phyloP scores from a whole-genome alignment of 169 alveolate species.

The Neospora caninum region DNA sequence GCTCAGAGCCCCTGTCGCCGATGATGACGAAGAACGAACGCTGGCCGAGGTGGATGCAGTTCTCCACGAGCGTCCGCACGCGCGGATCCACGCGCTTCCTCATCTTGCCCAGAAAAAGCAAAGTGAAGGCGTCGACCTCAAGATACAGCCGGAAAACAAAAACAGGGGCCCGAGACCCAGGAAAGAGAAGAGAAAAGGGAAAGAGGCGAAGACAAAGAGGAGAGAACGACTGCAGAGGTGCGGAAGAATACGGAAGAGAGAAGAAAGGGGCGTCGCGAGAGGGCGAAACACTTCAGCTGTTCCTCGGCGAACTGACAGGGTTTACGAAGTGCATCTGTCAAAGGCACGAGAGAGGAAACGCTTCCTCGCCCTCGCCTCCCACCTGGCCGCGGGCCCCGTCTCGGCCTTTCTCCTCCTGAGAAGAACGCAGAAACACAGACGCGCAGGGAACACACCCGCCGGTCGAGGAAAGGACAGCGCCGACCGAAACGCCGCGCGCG shows the following conservation, averaged over 20 bases:
- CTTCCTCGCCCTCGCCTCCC: no score
- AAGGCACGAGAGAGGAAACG: no score
- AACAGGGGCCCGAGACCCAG: neutral
- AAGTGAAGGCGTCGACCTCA: no score
- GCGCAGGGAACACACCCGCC: no score
- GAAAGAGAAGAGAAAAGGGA: neutral
- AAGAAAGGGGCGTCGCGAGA: neutral
- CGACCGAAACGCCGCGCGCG: no score
- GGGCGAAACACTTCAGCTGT: no score
- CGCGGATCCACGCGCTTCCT: constrained; percentile 96
- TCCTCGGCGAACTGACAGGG: no score
- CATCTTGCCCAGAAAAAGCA: constrained; percentile 73
- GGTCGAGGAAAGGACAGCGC: no score
- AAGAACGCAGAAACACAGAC: neutral
- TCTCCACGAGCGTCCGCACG: constrained; percentile 93
- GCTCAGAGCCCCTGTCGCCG: constrained; percentile 97
- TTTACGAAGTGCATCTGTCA: no score
- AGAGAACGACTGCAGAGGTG: neutral
- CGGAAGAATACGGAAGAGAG: neutral
- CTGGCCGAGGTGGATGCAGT: constrained; percentile 88
- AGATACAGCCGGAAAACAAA: neutral
- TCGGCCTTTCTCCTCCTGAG: neutral
- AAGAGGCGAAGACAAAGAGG: neutral
- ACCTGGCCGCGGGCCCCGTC: neutral
- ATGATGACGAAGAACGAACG: constrained; percentile 95